phyloP scores from a whole-genome alignment of 148 eudicot genomes.

The Linanthus parryae region DNA sequence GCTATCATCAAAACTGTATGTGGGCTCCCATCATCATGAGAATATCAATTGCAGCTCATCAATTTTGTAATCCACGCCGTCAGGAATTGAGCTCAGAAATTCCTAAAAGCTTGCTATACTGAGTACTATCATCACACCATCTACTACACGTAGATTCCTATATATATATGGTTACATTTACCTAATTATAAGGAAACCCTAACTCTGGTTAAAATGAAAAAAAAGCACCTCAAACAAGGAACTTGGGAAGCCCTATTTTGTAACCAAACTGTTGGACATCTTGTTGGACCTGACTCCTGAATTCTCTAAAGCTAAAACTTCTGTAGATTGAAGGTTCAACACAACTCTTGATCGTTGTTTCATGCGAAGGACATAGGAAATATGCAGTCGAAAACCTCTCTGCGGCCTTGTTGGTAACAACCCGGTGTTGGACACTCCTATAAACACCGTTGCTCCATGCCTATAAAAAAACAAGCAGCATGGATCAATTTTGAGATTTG shows the following conservation, averaged over 20 bases:
- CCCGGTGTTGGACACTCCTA: slow-evolving; percentile 84
- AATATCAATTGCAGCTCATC: no score
- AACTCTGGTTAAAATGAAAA: not conserved
- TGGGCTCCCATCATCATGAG: no score
- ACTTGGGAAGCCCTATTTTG: slow-evolving; percentile 77
- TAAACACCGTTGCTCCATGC: slow-evolving; percentile 94
- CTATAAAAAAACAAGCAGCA: slow-evolving; percentile 20
- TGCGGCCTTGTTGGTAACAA: slow-evolving; percentile 39
- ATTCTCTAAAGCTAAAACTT: slow-evolving; percentile 69
- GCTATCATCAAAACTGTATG: no score
- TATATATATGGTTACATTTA: not conserved
- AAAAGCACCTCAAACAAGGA: slow-evolving; percentile 34
- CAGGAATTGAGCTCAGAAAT: no score
- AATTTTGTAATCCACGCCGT: no score
- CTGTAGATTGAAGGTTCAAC: slow-evolving; percentile 43
- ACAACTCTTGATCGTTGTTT: slow-evolving; percentile 49
- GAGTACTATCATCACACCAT: no score
- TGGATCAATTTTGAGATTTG: not conserved
- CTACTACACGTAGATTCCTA: not conserved
- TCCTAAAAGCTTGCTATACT: no score
- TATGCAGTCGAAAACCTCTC: slow-evolving; percentile 89
- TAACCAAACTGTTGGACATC: slow-evolving; percentile 63
- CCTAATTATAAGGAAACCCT: not conserved
- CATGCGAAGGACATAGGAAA: slow-evolving; percentile 76
- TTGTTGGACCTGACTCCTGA: slow-evolving; percentile 59